Conservation (phyloP, 2,329 filamentous ascomycete genomes). For the Zymoseptoria brevis region DNA sequence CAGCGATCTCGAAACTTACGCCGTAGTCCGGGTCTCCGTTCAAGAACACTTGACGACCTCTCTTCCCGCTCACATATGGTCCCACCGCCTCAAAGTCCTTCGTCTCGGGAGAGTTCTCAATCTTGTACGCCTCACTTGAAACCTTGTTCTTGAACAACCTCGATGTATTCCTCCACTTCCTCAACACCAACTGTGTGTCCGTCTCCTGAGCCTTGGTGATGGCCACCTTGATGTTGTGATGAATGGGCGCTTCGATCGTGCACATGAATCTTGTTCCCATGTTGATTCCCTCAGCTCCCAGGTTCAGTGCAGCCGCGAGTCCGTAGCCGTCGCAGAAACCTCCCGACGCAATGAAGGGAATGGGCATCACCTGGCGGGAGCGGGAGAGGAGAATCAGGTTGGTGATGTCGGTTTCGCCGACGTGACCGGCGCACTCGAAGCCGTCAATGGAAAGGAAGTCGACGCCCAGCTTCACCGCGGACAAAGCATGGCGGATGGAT, state of each 20-base stretch:
- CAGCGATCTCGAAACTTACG: constrained; percentile 47
- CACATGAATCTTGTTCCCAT: constrained; percentile 99
- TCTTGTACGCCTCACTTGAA: constrained; percentile 66
- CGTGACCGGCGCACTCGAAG: constrained; percentile 91
- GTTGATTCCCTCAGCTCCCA: constrained; percentile 91
- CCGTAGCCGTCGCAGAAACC: constrained; percentile 94
- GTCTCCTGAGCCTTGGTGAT: constrained; percentile 86
- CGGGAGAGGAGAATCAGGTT: constrained; percentile 82
- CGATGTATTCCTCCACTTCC: constrained; percentile 88
- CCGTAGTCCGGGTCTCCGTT: constrained; percentile 88
- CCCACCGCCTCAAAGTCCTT: constrained; percentile 88
- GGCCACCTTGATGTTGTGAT: constrained; percentile 84
- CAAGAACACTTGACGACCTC: constrained; percentile 82
- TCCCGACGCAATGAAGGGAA: constrained; percentile 92
- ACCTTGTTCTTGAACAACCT: constrained; percentile 88
- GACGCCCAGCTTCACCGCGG: constrained; percentile 86
- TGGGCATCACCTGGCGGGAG: constrained; percentile 71
- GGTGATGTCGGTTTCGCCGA: constrained; percentile 79
- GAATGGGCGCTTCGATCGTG: constrained; percentile 86
- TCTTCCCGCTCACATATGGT: constrained; percentile 78
- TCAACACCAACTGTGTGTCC: constrained; percentile 79
- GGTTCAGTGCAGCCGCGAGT: constrained; percentile 77
- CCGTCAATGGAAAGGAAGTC: constrained; percentile 96
- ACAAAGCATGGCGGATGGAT: constrained; percentile 85
- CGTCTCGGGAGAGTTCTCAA: constrained; percentile 73